Evolutionary conservation across 129 eudicot genomes (phyloP).

Genomic region (Saposhnikovia divaricata): DNA sequence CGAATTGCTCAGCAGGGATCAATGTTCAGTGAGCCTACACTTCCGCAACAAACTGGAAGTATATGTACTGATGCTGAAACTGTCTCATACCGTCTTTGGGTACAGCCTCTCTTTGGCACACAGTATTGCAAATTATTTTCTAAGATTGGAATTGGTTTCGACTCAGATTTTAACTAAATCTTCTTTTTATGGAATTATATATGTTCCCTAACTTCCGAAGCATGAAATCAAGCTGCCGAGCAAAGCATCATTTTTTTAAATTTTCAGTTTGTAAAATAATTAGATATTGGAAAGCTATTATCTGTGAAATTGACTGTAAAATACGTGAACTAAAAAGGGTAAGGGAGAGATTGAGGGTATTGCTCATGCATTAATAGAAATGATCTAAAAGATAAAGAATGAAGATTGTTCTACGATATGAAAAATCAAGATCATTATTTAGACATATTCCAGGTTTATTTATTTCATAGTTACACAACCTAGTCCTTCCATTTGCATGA

Average conservation of each 20-base stretch:
- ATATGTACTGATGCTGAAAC: constrained; percentile 54
- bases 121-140: not conserved
- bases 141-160: not conserved
- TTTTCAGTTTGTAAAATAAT: not conserved
- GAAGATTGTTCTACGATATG: not conserved
- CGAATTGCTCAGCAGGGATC: constrained; percentile 53
- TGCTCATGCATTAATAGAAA: not conserved
- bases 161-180: not conserved
- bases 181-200: not conserved
- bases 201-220: not conserved
- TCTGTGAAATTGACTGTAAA: not conserved
- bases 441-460: not conserved
- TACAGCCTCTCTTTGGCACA: constrained; percentile 14
- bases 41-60: constrained; percentile 28
- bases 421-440: not conserved
- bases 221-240: not conserved
- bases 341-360: not conserved
- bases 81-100: constrained; percentile 90
- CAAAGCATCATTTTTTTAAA: not conserved
- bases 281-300: not conserved
- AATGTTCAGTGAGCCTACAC: constrained; percentile 42
- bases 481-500: not conserved
- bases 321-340: not conserved
- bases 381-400: not conserved
- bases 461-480: not conserved